Conservation (phyloP, 169 alveolate genomes). For the Eimeria sp. region DNA sequence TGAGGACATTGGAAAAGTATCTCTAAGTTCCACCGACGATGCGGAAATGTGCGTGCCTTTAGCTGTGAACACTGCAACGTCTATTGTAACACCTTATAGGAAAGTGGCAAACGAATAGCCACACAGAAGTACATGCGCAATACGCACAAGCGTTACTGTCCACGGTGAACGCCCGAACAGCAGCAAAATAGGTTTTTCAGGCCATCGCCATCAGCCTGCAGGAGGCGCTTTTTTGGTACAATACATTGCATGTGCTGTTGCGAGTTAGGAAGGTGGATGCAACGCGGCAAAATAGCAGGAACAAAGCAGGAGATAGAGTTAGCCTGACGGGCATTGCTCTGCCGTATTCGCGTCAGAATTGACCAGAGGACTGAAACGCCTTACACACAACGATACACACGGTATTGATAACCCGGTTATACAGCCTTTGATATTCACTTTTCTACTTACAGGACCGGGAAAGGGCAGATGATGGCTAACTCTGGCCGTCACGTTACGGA, state of each 20-base stretch:
- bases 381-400: background rate
- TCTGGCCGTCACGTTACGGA: constrained; percentile 5
- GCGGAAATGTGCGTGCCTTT: background rate
- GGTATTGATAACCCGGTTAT: background rate
- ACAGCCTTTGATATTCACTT: background rate
- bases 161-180: background rate
- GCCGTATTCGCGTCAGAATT: background rate
- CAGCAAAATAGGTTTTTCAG: background rate
- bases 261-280: background rate
- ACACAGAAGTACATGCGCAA: background rate
- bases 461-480: background rate
- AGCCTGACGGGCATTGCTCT: background rate
- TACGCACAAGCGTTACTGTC: background rate
- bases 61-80: background rate
- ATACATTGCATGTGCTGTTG: background rate
- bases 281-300: background rate
- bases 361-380: background rate
- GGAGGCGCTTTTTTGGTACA: background rate
- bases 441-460: background rate
- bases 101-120: background rate
- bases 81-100: background rate
- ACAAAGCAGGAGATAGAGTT: background rate
- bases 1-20: background rate
- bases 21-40: background rate
- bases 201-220: background rate